Conservation (phyloP, 2,329 filamentous ascomycete genomes). For the Colletotrichum cuscutae region DNA sequence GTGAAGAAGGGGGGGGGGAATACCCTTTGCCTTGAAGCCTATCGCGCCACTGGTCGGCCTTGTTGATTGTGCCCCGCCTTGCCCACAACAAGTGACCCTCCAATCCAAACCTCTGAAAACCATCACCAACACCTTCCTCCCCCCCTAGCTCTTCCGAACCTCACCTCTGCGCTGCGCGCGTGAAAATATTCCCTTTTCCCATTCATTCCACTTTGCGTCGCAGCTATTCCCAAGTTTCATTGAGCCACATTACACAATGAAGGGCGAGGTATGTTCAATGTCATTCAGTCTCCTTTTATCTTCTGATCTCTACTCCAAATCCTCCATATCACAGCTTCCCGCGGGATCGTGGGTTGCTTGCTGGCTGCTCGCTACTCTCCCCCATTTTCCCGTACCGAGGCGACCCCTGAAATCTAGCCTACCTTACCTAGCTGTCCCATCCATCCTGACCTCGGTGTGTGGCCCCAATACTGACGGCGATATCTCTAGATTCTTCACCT, state of each 20-base stretch:
- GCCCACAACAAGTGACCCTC: constrained; percentile 41
- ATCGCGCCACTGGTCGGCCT: constrained; percentile 33
- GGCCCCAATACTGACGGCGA: constrained; percentile 14
- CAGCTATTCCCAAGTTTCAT: constrained; percentile 37
- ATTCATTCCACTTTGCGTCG: constrained; percentile 36
- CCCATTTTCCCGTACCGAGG: constrained; percentile 13
- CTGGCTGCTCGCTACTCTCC: background rate
- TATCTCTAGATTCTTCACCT: constrained; percentile 67
- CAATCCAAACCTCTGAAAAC: constrained; percentile 42
- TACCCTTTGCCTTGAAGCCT: constrained; percentile 28
- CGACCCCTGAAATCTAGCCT: constrained; percentile 23
- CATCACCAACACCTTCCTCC: constrained; percentile 45
- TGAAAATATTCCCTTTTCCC: constrained; percentile 40
- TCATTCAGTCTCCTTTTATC: background rate
- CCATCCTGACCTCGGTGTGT: constrained; percentile 10
- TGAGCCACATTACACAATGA: constrained; percentile 55
- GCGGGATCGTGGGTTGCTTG: constrained; percentile 22
- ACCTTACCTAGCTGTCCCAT: background rate
- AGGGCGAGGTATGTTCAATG: constrained; percentile 62
- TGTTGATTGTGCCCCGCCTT: constrained; percentile 42
- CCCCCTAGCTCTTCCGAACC: constrained; percentile 41
- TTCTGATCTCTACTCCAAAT: constrained; percentile 9
- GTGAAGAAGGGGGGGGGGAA: constrained; percentile 21
- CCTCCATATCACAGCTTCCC: background rate
- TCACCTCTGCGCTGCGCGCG: constrained; percentile 48